Conservation (phyloP, 768 basidiomycete genomes). For the Solioccasus polychromus region DNA sequence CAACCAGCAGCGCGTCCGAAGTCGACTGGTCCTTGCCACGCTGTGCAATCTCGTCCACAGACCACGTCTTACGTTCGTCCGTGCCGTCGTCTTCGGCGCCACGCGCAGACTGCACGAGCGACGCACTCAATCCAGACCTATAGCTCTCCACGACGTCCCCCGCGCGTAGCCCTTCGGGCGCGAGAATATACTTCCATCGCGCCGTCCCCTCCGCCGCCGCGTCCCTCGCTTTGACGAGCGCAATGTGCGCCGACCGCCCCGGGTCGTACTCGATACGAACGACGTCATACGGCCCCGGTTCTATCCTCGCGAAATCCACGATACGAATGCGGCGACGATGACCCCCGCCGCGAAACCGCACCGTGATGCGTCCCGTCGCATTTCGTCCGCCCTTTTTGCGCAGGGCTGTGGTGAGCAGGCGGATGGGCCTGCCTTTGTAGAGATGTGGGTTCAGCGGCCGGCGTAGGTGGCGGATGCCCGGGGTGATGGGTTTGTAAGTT, state of each 20-base stretch:
- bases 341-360: constrained; percentile 88
- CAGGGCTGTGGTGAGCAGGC: constrained; percentile 75
- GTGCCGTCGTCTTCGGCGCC: constrained; percentile 15
- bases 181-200: constrained; percentile 89
- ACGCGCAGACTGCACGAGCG: constrained; percentile 49
- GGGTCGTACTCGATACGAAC: constrained; percentile 97
- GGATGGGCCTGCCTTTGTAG: constrained; percentile 82
- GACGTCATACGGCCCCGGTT: constrained; percentile 82
- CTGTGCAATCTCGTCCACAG: constrained; percentile 23
- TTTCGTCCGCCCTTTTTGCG: constrained; percentile 89
- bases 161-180: constrained; percentile 83
- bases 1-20: constrained; percentile 69
- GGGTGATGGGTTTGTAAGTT: constrained; percentile 86
- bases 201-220: constrained; percentile 47
- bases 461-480: constrained; percentile 81
- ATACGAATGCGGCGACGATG: constrained; percentile 83
- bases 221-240: constrained; percentile 70
- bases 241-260: constrained; percentile 90
- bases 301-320: constrained; percentile 81
- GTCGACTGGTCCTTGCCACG: constrained; percentile 33
- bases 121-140: constrained; percentile 75
- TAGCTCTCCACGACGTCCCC: constrained; percentile 89
- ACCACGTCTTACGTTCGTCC: constrained; percentile 9
- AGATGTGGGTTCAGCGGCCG: constrained; percentile 82
- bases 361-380: constrained; percentile 77